A percentile compares a stretch with the other conserved stretches of the same genome.
Conservation (phyloP, 75 land plant genomes). For the Cunninghamia lanceolata region DNA sequence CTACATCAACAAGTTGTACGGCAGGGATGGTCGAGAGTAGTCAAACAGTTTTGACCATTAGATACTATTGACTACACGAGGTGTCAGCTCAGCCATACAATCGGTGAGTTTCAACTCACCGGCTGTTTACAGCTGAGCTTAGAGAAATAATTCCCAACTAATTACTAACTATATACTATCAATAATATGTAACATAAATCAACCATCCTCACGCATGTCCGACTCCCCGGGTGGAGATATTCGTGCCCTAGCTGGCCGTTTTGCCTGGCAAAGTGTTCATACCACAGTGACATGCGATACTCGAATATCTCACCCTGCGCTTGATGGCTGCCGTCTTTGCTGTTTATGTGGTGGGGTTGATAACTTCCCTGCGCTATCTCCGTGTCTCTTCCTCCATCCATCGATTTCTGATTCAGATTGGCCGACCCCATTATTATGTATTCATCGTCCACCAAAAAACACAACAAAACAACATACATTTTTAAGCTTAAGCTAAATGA, state of each 20-base stretch:
- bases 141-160: too few species aligned
- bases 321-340: not conserved
- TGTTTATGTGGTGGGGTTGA: constrained; percentile 41
- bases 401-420: constrained; percentile 80
- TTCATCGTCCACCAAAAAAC: constrained; percentile 66
- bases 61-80: too few species aligned
- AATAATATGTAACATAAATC: too few species aligned
- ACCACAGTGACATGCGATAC: constrained; percentile 81
- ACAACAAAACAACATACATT: not conserved
- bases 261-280: constrained; percentile 53
- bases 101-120: too few species aligned
- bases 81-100: too few species aligned
- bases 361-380: constrained; percentile 86
- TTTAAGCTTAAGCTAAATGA: too few species aligned
- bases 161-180: too few species aligned
- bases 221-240: constrained; percentile 36
- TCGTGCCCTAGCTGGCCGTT: constrained; percentile 19
- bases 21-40: too few species aligned
- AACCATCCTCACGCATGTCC: constrained; percentile 58
- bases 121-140: too few species aligned
- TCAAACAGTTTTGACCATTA: too few species aligned
- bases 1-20: too few species aligned
- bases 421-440: constrained; percentile 81
- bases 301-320: constrained; percentile 37
- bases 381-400: constrained; percentile 87